A percentile compares a stretch with the other conserved stretches of the same genome.
Conservation (phyloP, 805 yeast species). For the Teunomyces tritomae region DNA sequence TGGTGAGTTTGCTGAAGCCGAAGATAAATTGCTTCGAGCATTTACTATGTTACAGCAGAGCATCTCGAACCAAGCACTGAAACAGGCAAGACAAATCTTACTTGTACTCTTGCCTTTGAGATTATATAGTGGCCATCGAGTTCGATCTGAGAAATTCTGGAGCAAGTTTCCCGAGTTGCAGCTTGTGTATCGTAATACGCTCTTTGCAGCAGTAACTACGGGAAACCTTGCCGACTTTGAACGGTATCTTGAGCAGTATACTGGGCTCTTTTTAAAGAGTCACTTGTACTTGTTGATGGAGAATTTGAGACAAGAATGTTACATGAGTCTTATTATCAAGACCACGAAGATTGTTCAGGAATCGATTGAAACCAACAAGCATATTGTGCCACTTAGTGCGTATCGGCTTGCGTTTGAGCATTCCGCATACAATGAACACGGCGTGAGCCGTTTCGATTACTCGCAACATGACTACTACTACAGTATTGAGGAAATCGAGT, state of each 20-base stretch:
- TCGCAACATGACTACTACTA: conserved; percentile 3
- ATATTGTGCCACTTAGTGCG: conserved; percentile 40
- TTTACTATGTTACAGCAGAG: conserved; percentile 25
- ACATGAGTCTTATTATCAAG: conserved; percentile 49
- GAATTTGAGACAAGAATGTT: conserved; percentile 48
- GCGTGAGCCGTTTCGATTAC: not conserved
- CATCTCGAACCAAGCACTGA: conserved; percentile 18
- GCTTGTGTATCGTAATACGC: conserved; percentile 40
- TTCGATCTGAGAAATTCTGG: conserved; percentile 30
- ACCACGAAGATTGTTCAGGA: conserved; percentile 20
- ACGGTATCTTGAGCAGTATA: conserved; percentile 39
- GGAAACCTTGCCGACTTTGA: conserved; percentile 63
- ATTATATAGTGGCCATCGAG: conserved; percentile 52
- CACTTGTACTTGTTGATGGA: conserved; percentile 61
- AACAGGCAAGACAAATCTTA: conserved; percentile 48
- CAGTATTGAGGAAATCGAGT: conserved; percentile 58
- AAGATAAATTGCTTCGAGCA: conserved; percentile 52
- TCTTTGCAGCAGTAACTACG: conserved; percentile 45
- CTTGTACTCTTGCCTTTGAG: conserved; percentile 63
- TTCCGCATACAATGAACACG: conserved; percentile 12
- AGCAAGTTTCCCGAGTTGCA: conserved; percentile 39
- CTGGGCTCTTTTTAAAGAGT: conserved; percentile 51
- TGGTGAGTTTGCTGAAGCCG: conserved; percentile 53
- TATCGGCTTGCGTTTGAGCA: conserved; percentile 44
- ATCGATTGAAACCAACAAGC: conserved; percentile 27